Evolutionary conservation across 2,329 filamentous ascomycete genomes (phyloP).

Genomic region (Cryphonectria radicalis): DNA sequence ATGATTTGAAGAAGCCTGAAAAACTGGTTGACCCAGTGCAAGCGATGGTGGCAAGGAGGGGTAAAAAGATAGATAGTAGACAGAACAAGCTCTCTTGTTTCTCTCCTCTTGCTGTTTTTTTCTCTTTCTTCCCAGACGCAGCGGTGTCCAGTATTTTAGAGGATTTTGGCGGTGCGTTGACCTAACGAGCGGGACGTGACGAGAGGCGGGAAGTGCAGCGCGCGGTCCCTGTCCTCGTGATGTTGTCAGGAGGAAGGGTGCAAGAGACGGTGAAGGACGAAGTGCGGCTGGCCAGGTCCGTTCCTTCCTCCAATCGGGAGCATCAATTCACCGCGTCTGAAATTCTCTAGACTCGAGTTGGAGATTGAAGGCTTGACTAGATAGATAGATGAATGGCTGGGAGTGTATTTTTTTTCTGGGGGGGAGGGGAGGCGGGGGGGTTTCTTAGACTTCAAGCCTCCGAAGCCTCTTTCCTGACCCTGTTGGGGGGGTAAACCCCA

Average conservation of each 20-base stretch:
- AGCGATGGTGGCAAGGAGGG: neutral
- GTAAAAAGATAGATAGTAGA: neutral
- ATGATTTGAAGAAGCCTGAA: neutral
- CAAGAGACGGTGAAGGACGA: constrained; percentile 5
- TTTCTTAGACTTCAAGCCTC: neutral
- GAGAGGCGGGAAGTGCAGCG: neutral
- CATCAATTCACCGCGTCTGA: neutral
- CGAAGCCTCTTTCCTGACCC: neutral
- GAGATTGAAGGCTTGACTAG: neutral
- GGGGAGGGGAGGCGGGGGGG: too few relatives aligned
- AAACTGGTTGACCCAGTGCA: neutral
- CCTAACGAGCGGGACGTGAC: neutral
- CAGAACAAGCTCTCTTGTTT: neutral
- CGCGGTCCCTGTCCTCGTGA: constrained; percentile 1
- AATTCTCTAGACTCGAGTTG: neutral
- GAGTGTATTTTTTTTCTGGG: neutral
- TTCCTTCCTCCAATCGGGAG: neutral
- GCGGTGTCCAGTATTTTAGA: neutral
- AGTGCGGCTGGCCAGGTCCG: neutral
- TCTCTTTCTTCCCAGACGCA: neutral
- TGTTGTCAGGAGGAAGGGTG: constrained; percentile 2
- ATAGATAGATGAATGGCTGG: neutral
- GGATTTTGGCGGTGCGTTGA: neutral
- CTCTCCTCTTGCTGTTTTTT: too few relatives aligned
- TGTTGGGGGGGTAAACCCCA: neutral